Evolutionary conservation across 495 filamentous ascomycete species (phyloP), one percentile per base, ranked within the genome.

Genomic region (Monascus purpureus): DNA sequence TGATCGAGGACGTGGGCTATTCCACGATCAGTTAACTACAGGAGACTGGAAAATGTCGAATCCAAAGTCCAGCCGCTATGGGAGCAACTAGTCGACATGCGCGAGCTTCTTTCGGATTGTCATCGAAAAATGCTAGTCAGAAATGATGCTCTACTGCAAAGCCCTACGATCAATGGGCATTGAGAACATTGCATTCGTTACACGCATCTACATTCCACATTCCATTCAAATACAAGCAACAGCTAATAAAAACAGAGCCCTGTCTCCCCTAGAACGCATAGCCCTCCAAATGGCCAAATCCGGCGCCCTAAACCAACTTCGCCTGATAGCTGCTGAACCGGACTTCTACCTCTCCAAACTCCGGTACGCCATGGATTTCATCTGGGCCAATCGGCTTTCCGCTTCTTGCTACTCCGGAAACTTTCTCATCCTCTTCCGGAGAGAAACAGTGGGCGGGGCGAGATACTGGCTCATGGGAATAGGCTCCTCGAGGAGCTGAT

Each of bases 351-450:
- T 69, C 9, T 55, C 57, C 6, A 63, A 59, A 15, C 53, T 71
- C 12, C 59, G 57, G 36, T 69, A 65, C 32, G 59, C 63, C 0
- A 67, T 68, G 64, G 67, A 71, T 32, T 71, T 68, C 29, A 65
- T 71, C 15, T 68, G 64, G 63, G 67, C 67, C 1, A 71, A 71
- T 42, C 65, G 63, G 64, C 65, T 1, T 71, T 68, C 39, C 65
- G 60, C 13, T 65, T 67, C 29, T 46, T 71, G 0, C 47, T 71
- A 1, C 54, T 70, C 0, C 55, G 69, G 7, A 67, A 67, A 37
- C 46, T 71, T 4, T 60, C 65, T 0, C 55, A 59, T 8, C 59
- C 69, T 4, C 46, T 68, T 1, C 60, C 63, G 1, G 62, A 65
- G 15, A 46, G 52, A 3, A 46, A 47, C 6, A 52, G 53, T 14